These are phyloP conservation scores for Tricholomella constricta DNA, from an alignment of 768 basidiomycete species.

Conservation along the genomic window DNA sequence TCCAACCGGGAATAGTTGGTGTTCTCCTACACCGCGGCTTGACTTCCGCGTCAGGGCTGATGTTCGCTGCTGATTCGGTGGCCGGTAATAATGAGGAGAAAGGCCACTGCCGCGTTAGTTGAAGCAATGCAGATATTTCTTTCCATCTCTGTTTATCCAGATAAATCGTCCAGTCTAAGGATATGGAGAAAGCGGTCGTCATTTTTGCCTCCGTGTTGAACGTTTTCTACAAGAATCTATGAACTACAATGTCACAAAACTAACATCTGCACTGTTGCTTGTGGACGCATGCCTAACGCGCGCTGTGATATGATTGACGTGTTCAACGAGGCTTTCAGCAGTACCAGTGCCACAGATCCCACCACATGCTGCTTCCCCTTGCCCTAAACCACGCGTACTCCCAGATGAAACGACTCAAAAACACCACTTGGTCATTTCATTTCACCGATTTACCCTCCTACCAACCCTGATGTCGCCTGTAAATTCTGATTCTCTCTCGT, in stretches of 20 bases:
- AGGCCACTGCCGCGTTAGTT: constrained; percentile 61
- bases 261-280: not conserved
- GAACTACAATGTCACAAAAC: not conserved
- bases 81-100: constrained; percentile 22
- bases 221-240: constrained; percentile 38
- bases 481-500: not conserved
- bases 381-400: constrained; percentile 8
- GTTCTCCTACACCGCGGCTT: too few relatives aligned
- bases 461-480: constrained; percentile 11
- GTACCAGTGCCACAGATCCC: constrained; percentile 1
- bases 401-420: not conserved
- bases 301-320: constrained; percentile 13
- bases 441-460: not conserved
- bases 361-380: constrained; percentile 7
- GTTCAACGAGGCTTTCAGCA: constrained; percentile 1
- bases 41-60: too few relatives aligned
- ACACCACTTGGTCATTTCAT: not conserved
- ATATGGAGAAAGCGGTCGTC: constrained; percentile 47
- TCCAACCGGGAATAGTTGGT: too few relatives aligned
- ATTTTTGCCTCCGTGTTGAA: constrained; percentile 47
- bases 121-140: constrained; percentile 46
- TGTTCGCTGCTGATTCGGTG: constrained; percentile 41
- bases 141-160: not conserved
- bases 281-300: not conserved
- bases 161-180: constrained; percentile 26